Evolutionary conservation across 148 eudicot genomes (phyloP).

Genomic region (Suaeda aralocaspica): DNA sequence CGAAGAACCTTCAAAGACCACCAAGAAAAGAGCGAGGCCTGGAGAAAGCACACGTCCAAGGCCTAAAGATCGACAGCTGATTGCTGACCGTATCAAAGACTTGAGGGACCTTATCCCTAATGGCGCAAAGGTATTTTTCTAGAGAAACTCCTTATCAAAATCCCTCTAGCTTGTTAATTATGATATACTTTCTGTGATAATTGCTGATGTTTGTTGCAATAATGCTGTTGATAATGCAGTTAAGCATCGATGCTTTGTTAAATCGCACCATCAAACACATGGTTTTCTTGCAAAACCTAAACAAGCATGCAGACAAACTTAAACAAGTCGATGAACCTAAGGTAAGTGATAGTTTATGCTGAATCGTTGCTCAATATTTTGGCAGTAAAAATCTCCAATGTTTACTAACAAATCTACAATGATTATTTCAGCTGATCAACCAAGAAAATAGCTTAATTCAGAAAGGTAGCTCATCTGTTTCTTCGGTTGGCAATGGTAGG

Average conservation of each 20-base stretch:
- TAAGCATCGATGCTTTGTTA: conserved; percentile 71
- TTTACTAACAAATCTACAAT: not conserved
- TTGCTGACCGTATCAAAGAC: conserved; percentile 71
- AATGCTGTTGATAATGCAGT: conserved; percentile 40
- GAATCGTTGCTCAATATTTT: not conserved
- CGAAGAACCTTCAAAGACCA: conserved; percentile 36
- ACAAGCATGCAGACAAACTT: conserved; percentile 54
- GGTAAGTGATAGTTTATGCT: conserved; percentile 35
- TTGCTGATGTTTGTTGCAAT: conserved; percentile 8
- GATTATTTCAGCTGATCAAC: conserved; percentile 27
- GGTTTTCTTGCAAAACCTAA: conserved; percentile 64
- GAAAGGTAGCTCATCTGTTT: conserved; percentile 18
- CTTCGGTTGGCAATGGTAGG: conserved; percentile 26
- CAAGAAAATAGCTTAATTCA: conserved; percentile 24
- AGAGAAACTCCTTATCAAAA: not conserved
- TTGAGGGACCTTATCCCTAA: conserved; percentile 78
- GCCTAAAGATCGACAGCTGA: conserved; percentile 83
- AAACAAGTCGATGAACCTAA: conserved; percentile 45
- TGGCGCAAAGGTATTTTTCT: conserved; percentile 65
- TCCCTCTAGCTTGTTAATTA: not conserved
- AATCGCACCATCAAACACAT: conserved; percentile 68
- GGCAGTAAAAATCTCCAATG: not conserved
- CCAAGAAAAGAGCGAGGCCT: conserved; percentile 66
- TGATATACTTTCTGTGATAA: not conserved
- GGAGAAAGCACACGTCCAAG: conserved; percentile 62